These are phyloP conservation scores for Aspergillus panamensis DNA, from an alignment of 495 filamentous ascomycete species.

Conservation along the genomic window DNA sequence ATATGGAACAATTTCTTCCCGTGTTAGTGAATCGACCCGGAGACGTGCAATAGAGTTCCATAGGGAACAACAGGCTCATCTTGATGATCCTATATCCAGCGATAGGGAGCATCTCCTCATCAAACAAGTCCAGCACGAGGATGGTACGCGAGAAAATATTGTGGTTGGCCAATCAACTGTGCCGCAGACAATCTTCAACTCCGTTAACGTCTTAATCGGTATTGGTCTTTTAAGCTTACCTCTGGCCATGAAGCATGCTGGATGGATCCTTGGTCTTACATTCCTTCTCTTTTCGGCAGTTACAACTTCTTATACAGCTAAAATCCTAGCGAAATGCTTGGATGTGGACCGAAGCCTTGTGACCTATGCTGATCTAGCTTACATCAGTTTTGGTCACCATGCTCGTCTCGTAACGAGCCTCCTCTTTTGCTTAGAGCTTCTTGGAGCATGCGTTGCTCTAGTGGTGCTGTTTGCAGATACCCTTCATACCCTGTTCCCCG, in stretches of 20 bases:
- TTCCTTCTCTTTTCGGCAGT: constrained; percentile 71
- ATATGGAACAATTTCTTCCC: constrained; percentile 72
- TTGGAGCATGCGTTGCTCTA: constrained; percentile 86
- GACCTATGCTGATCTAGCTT: constrained; percentile 93
- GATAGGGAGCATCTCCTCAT: constrained; percentile 78
- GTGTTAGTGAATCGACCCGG: constrained; percentile 65
- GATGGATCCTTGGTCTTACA: constrained; percentile 80
- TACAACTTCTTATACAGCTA: constrained; percentile 82
- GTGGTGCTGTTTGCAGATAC: constrained; percentile 93
- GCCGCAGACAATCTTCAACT: constrained; percentile 95
- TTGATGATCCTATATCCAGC: constrained; percentile 49
- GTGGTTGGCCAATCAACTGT: constrained; percentile 90
- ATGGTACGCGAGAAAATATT: constrained; percentile 76
- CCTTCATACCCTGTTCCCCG: constrained; percentile 73
- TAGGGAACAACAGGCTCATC: constrained; percentile 60
- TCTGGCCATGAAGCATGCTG: constrained; percentile 82
- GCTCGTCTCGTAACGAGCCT: constrained; percentile 78
- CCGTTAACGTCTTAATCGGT: constrained; percentile 91
- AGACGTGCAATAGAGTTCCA: constrained; percentile 68
- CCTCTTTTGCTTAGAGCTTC: constrained; percentile 82
- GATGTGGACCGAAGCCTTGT: constrained; percentile 75
- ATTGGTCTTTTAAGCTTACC: constrained; percentile 87
- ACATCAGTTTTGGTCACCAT: constrained; percentile 81
- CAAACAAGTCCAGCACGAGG: constrained; percentile 79
- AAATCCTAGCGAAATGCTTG: constrained; percentile 81